phyloP scores from a whole-genome alignment of 2,329 filamentous ascomycete genomes.

The Akanthomyces uredinophilus region DNA sequence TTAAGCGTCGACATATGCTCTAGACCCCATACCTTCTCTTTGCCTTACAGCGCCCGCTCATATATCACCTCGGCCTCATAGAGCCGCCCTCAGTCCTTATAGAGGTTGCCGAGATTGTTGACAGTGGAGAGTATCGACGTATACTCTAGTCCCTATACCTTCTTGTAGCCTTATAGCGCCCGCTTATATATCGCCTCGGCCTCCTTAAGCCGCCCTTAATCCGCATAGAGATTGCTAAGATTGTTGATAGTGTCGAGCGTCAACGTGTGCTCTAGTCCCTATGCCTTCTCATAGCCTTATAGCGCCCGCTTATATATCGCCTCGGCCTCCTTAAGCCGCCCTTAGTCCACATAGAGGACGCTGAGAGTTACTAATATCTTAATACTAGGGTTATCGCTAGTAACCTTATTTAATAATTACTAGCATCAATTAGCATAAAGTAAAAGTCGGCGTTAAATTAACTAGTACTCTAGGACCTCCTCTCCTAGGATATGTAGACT shows the following conservation, averaged over 20 bases:
- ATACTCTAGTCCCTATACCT: conserved; percentile 17
- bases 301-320: conserved; percentile 27
- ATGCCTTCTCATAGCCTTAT: conserved; percentile 22
- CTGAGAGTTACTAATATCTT: neutral
- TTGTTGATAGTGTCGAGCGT: conserved; percentile 24
- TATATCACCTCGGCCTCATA: conserved; percentile 25
- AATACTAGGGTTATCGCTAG: neutral
- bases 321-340: conserved; percentile 19
- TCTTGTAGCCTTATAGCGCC: conserved; percentile 25
- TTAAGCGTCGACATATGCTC: conserved; percentile 19
- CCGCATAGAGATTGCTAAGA: neutral
- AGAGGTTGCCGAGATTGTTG: conserved; percentile 16
- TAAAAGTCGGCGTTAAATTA: conserved; percentile 19
- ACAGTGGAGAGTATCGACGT: conserved; percentile 21
- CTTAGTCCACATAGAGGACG: neutral
- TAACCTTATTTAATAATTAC: neutral
- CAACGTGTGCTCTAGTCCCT: conserved; percentile 16
- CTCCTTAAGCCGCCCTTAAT: conserved; percentile 14
- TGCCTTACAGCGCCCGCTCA: conserved; percentile 24
- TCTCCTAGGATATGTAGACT: conserved; percentile 14
- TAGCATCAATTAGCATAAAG: conserved; percentile 20
- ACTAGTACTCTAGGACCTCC: conserved; percentile 15
- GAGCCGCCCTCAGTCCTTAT: neutral
- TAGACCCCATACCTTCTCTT: conserved; percentile 20
- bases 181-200: conserved; percentile 25